Base-by-base conservation (phyloP, 768 basidiomycete species). In the Punctularia strigosozonata region DNA sequence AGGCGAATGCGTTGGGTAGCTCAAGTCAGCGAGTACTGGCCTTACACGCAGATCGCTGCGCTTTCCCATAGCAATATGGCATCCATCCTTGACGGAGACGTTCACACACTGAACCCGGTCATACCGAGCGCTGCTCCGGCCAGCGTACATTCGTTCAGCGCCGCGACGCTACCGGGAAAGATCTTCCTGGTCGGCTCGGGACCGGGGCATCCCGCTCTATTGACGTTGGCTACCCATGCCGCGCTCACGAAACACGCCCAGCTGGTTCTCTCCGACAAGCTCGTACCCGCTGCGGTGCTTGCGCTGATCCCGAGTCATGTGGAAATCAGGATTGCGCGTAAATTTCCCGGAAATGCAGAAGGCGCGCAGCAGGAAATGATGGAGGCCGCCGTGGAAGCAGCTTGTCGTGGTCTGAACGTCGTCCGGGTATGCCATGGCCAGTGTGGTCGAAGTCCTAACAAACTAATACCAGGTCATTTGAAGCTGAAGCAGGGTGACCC, bases 401-500 rank as follows among this genome's bases (percentile, higher is more conserved):
- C 89, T 1, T 64, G 59, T 36, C 68, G 66, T 14, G 95, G 94
- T 0, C 60, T 89, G 43, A 82, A 77, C 5, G 92, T 99, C 19
- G 84, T 99, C 24, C 68, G 94, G 38, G 86, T 88, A 50, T 35
- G 82, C 66, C 1, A 28, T 1, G 1, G 20, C 37, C 8, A 26
- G 15, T 12, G 33, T 23, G 15, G 6, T 12, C 38, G 6, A 2
- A 17, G 25, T 15, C 12, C 2, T 4, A 28, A 25, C 22, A 28
- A 1, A 26, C 37, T 39, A 37, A 20, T 24, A 37, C 10, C 31
- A 26, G 30, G 42, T 35, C 32, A 26, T 25, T 31, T 31, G 17
- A 36, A 89, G 85, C 68, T 99, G 14, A 98, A 99, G 62, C 95
- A 98, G 67, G 95, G 95, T 10, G 95, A 99, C 55, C 95, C 95